Evolutionary conservation across 192 early-diverging fungal genomes (phyloP).

Genomic region (Backusella macrospora): DNA sequence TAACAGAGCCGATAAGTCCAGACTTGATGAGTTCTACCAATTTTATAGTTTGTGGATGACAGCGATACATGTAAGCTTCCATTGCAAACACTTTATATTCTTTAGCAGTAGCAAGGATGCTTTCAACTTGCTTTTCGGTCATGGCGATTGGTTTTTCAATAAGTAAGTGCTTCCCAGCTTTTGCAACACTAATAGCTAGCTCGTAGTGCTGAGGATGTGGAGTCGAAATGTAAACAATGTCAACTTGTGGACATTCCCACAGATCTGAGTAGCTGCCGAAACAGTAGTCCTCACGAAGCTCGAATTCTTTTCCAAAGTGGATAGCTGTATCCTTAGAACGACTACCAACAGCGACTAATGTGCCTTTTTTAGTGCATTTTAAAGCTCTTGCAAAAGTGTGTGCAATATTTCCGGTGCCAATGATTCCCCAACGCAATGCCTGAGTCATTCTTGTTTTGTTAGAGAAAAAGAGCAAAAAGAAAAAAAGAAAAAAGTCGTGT

Average conservation of each 20-base stretch:
- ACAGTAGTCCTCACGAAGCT: slow-evolving; percentile 11
- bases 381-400: slow-evolving; percentile 40
- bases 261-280: slow-evolving; percentile 53
- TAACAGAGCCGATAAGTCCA: slow-evolving; percentile 34
- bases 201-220: slow-evolving; percentile 66
- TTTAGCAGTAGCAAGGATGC: slow-evolving; percentile 31
- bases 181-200: slow-evolving; percentile 49
- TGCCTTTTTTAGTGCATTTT: slow-evolving; percentile 20
- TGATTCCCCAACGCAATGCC: slow-evolving; percentile 39
- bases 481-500: background rate
- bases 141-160: slow-evolving; percentile 45
- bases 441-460: slow-evolving; percentile 4
- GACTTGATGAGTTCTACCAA: slow-evolving; percentile 20
- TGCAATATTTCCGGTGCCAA: slow-evolving; percentile 45
- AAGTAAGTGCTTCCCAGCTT: slow-evolving; percentile 65
- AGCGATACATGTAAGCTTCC: slow-evolving; percentile 47
- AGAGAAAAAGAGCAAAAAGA: background rate
- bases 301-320: slow-evolving; percentile 29
- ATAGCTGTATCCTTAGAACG: slow-evolving; percentile 23
- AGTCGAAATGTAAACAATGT: slow-evolving; percentile 69
- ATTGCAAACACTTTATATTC: slow-evolving; percentile 33
- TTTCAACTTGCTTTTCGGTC: slow-evolving; percentile 31
- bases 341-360: slow-evolving; percentile 37
- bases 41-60: slow-evolving; percentile 40
- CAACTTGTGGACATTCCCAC: slow-evolving; percentile 51